These are phyloP conservation scores for Solanum piurae DNA, from an alignment of 257 asterid species.

Conservation along the genomic window DNA sequence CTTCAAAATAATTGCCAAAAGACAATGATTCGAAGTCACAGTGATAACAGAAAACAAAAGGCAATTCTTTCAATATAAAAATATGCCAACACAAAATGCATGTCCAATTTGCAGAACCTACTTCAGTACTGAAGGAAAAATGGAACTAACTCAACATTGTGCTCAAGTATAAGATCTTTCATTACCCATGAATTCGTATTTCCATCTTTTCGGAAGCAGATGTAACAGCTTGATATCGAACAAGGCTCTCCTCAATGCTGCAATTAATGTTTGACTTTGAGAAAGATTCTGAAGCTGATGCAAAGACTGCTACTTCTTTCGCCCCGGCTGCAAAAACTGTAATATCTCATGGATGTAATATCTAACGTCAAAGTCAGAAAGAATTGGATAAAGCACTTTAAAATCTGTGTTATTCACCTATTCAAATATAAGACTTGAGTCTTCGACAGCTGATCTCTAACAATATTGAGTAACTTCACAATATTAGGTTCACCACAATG, in stretches of 20 bases:
- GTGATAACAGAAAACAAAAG: too few species aligned
- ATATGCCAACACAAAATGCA: too few species aligned
- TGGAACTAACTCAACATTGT: too few species aligned
- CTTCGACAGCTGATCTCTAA: slow-evolving; percentile 2
- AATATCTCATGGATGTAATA: neutral
- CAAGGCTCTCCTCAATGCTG: slow-evolving; percentile 18
- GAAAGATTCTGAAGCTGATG: slow-evolving; percentile 91
- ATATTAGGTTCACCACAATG: slow-evolving; percentile 4
- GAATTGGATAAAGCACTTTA: slow-evolving; percentile 2
- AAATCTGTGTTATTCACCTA: slow-evolving; percentile 7
- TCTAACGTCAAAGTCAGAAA: slow-evolving; percentile 1
- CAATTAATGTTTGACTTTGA: slow-evolving; percentile 86
- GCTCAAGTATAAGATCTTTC: too few species aligned
- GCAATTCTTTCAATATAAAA: too few species aligned
- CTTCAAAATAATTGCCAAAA: too few species aligned
- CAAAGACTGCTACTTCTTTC: slow-evolving; percentile 84
- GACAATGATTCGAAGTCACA: too few species aligned
- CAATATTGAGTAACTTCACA: slow-evolving; percentile 4
- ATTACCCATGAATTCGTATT: too few species aligned
- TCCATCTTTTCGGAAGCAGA: too few species aligned
- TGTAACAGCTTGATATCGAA: too few species aligned
- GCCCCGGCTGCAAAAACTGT: slow-evolving; percentile 88
- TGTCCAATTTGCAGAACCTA: too few species aligned
- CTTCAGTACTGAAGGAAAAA: too few species aligned
- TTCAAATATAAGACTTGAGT: slow-evolving; percentile 4